phyloP scores from a whole-genome alignment of 1,139 yeast genomes.

The Scheffersomyces lignicola region DNA sequence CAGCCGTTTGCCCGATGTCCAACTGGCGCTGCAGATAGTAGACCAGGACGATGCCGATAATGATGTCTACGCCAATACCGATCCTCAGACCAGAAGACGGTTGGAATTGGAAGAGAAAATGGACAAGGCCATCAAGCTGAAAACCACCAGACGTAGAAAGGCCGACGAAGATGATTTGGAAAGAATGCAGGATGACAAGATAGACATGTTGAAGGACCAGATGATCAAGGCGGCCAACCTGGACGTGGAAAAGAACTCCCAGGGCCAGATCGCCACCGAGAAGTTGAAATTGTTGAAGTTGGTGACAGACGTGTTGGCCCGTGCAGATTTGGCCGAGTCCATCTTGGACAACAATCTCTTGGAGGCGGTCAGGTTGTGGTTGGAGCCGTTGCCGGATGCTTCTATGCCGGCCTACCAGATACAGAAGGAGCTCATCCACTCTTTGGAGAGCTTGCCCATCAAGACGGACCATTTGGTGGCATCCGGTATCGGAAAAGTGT shows the following conservation, averaged over 20 bases:
- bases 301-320: conserved; percentile 72
- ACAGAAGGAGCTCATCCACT: conserved; percentile 79
- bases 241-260: conserved; percentile 82
- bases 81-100: conserved; percentile 58
- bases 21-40: conserved; percentile 1
- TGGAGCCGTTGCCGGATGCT: conserved; percentile 97
- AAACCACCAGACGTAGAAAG: conserved; percentile 57
- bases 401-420: conserved; percentile 96
- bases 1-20: conserved; percentile 2
- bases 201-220: conserved; percentile 75
- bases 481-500: conserved; percentile 89
- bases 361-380: conserved; percentile 94
- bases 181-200: conserved; percentile 90
- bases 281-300: conserved; percentile 80
- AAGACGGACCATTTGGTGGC: conserved; percentile 95
- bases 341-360: conserved; percentile 90
- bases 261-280: conserved; percentile 79
- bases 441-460: conserved; percentile 79
- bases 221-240: conserved; percentile 93
- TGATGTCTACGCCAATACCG: conserved; percentile 33
- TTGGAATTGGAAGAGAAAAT: conserved; percentile 78
- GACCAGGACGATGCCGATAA: conserved; percentile 7
- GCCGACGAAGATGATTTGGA: conserved; percentile 91
- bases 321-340: conserved; percentile 86
- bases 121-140: conserved; percentile 72